phyloP scores from a whole-genome alignment of 768 basidiomycete species.

The Collybia mongolica region DNA sequence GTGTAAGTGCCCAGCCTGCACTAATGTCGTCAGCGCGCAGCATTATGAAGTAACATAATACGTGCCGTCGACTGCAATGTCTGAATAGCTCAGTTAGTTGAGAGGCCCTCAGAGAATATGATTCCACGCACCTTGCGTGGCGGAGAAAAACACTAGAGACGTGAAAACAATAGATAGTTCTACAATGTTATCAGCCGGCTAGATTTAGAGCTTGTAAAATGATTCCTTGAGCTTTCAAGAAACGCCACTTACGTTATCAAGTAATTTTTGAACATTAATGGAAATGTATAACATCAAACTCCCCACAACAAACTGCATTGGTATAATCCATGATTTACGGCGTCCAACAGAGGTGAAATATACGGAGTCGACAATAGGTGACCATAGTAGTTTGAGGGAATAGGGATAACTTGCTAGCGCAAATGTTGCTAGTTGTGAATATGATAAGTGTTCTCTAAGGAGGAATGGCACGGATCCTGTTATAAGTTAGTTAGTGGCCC shows the following conservation, averaged over 20 bases:
- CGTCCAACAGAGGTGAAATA: slow-evolving; percentile 85
- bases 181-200: slow-evolving; percentile 81
- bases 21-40: neutral
- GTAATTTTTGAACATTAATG: slow-evolving; percentile 66
- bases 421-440: slow-evolving; percentile 95
- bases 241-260: slow-evolving; percentile 64
- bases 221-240: slow-evolving; percentile 1
- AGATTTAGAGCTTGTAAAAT: slow-evolving; percentile 13
- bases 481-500: slow-evolving; percentile 2
- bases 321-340: slow-evolving; percentile 98
- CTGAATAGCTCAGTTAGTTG: slow-evolving; percentile 38
- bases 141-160: slow-evolving; percentile 89
- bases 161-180: slow-evolving; percentile 86
- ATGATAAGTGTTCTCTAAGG: slow-evolving; percentile 91
- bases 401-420: slow-evolving; percentile 93
- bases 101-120: neutral
- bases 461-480: slow-evolving; percentile 95
- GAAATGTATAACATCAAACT: slow-evolving; percentile 80
- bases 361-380: slow-evolving; percentile 92
- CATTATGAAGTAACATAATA: slow-evolving; percentile 13
- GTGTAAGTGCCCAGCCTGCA: slow-evolving; percentile 75
- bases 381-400: slow-evolving; percentile 96
- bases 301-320: slow-evolving; percentile 92
- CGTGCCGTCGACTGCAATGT: slow-evolving; percentile 96
- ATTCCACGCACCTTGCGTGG: slow-evolving; percentile 79